phyloP scores from a whole-genome alignment of 495 filamentous ascomycete genomes.

The Durotheca rogersii region DNA sequence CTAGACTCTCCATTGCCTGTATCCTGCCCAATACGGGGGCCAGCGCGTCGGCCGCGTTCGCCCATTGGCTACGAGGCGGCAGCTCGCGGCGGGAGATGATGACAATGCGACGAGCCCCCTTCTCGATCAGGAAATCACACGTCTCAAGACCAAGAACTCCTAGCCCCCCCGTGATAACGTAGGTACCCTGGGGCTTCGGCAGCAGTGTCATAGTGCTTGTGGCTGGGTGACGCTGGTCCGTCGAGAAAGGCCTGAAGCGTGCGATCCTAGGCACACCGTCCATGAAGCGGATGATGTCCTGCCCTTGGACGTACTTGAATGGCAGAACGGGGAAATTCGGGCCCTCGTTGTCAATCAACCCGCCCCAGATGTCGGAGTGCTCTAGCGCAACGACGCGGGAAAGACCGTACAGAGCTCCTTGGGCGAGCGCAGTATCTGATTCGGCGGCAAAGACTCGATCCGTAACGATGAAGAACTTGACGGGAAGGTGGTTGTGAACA shows the following conservation, averaged over 20 bases:
- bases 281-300: conserved; percentile 41
- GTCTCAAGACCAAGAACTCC: conserved; percentile 46
- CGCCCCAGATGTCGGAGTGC: conserved; percentile 42
- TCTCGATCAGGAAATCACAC: conserved; percentile 39
- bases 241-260: conserved; percentile 37
- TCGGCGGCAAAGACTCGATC: conserved; percentile 11
- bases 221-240: conserved; percentile 9
- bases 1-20: conserved; percentile 30
- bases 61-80: conserved; percentile 35
- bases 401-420: conserved; percentile 40
- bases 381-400: conserved; percentile 43
- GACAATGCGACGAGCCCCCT: conserved; percentile 45
- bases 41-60: background rate
- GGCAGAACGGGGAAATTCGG: conserved; percentile 36
- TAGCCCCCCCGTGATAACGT: conserved; percentile 50
- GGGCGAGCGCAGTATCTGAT: conserved; percentile 36
- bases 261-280: conserved; percentile 40
- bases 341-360: conserved; percentile 32
- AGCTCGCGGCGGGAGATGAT: conserved; percentile 42
- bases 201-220: conserved; percentile 9
- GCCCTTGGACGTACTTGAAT: conserved; percentile 39
- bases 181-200: conserved; percentile 43
- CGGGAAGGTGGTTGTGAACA: no score
- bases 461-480: conserved; percentile 37
- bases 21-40: conserved; percentile 20